Base-by-base conservation (phyloP, 257 asterid species). In the Solanum lignicaule region DNA sequence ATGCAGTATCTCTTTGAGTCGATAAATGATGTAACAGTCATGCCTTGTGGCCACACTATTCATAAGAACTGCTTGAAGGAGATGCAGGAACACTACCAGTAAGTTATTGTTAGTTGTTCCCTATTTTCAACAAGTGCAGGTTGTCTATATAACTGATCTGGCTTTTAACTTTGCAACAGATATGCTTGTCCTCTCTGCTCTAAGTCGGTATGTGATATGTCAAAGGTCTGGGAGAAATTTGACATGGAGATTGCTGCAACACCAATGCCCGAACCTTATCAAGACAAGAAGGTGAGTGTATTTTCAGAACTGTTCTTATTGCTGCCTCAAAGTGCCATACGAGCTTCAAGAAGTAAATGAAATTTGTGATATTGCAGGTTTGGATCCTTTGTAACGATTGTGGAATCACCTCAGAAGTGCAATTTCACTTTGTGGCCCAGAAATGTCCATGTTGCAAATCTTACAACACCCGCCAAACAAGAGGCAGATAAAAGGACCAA, bases 41-140 rank as follows among this genome's bases (percentile, higher is more conserved):
- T 96, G 93, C 93, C 91, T 33, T 96, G 99, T 74, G 99, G 99
- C 1, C 99, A 96, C 94, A 95, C 99, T 90, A 94, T 96, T 82
- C 99, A 96, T 92, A 93, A 89, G 92, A 90, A 92, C 46, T 96
- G 99, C 93, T 88, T 96, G 91, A 90, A 89, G 88, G 98, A 95
- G 89, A 95, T 96, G 99, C 95, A 94, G 89, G 94, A 94, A 74
- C 99, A 96, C 89, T 92, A 76, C 62, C 94, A 93, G 98, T 96
- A 89, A 89, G 96, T 89, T 87, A 16, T 2, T 39, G 43, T 16
- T 25, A 11, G 0, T 33, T 12, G 21, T 75, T 43, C 48, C 15
- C 4, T 78, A 29, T 86, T 33, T 66, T 33, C 87, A 58, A 23
- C 36, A 62, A 2, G 8, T 21, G 83, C 20, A 21, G 52, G 6